Percentiles rank a stretch among this genome's conserved stretches.
These are phyloP conservation scores for Stentor roeselii DNA, from an alignment of 73 alveolate genomes.

Conservation along the genomic window DNA sequence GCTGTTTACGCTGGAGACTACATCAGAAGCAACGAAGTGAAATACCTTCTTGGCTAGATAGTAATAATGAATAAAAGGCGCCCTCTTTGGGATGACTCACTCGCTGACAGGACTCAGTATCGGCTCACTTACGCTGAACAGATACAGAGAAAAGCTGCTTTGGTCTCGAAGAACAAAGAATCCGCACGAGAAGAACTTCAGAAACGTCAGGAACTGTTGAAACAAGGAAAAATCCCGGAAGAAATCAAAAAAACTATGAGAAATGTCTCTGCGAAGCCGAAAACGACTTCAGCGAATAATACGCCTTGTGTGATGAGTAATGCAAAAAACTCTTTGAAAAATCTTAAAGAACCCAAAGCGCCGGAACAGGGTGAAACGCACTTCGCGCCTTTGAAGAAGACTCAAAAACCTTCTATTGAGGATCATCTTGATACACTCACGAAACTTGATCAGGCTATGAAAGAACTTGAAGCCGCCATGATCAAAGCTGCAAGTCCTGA, in stretches of 20 bases:
- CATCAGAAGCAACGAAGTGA: no score
- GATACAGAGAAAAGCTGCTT: background rate
- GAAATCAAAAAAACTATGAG: background rate
- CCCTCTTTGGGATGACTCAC: slow-evolving; percentile 27
- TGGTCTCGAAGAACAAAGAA: slow-evolving; percentile 24
- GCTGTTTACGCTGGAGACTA: no score
- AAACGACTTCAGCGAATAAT: background rate
- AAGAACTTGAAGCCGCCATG: slow-evolving; percentile 23
- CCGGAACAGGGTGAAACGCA: no score
- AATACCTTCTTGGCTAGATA: no score
- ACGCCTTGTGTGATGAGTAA: background rate
- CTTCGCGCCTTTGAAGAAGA: background rate
- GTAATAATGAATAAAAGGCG: slow-evolving; percentile 7
- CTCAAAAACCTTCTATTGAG: slow-evolving; percentile 4
- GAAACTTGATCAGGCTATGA: slow-evolving; percentile 19
- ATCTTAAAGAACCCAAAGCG: no score
- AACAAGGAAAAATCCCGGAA: slow-evolving; percentile 15
- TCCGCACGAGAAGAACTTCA: slow-evolving; percentile 7
- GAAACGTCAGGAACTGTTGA: background rate
- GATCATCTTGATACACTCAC: background rate
- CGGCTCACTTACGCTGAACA: slow-evolving; percentile 22
- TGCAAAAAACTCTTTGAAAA: background rate
- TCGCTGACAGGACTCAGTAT: background rate
- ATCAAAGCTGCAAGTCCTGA: background rate
- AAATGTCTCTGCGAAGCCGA: background rate